Conservation (phyloP, 306 rosid genomes). For the Quercus cerris region DNA sequence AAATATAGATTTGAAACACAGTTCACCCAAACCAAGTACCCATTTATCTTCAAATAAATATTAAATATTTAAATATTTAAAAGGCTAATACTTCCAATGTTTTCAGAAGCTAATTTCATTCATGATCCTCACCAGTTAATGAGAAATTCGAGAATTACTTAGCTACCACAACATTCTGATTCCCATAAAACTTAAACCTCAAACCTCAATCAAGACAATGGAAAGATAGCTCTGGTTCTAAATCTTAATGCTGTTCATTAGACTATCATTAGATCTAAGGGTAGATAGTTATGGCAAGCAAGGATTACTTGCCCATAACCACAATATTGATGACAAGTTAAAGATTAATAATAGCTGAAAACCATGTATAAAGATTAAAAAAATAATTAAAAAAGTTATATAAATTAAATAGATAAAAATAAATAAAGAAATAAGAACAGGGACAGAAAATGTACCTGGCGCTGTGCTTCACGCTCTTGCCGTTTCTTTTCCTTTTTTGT, state of each 20-base stretch:
- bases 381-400: not conserved
- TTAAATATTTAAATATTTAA: not conserved
- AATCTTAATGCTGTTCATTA: not conserved
- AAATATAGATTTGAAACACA: not conserved
- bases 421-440: not conserved
- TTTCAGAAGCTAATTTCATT: conserved; percentile 11
- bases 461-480: conserved; percentile 87
- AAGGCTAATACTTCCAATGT: not conserved
- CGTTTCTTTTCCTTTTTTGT: conserved; percentile 77
- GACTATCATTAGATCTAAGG: not conserved
- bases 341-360: not conserved
- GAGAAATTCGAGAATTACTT: conserved; percentile 1
- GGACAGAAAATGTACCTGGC: conserved; percentile 50
- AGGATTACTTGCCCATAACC: not conserved
- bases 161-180: not conserved
- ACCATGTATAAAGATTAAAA: not conserved
- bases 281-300: not conserved
- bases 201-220: not conserved
- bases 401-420: not conserved
- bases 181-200: not conserved
- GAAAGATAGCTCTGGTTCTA: not conserved
- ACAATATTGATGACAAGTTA: not conserved
- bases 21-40: not conserved
- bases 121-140: conserved; percentile 4
- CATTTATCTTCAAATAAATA: not conserved